Conservation (phyloP, 352 stramenopile genomes). For the Pythium guiyangense region DNA sequence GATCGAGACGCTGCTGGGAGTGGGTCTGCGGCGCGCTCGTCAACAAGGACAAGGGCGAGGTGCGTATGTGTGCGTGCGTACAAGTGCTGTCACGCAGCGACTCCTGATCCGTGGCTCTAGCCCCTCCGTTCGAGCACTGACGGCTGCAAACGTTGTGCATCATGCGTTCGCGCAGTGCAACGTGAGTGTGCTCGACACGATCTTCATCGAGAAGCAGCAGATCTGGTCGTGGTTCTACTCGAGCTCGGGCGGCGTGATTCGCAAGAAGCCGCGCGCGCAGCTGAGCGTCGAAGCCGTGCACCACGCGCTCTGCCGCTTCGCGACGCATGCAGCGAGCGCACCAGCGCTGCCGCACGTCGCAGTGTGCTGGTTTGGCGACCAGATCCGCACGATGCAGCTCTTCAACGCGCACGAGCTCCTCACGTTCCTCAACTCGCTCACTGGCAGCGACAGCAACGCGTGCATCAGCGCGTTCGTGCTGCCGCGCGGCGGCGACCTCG, state of each 20-base stretch:
- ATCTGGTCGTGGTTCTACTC: constrained; percentile 81
- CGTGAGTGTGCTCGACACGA: constrained; percentile 55
- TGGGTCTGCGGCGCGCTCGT: constrained; percentile 70
- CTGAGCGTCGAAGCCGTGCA: constrained; percentile 36
- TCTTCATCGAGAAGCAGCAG: constrained; percentile 72
- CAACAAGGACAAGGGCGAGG: constrained; percentile 48
- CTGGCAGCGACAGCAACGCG: constrained; percentile 26
- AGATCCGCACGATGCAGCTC: constrained; percentile 40
- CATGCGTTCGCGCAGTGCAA: constrained; percentile 20
- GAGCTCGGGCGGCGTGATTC: constrained; percentile 40
- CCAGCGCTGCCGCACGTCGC: constrained; percentile 16
- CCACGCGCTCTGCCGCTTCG: constrained; percentile 31
- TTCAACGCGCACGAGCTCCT: constrained; percentile 42
- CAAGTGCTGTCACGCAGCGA: not conserved
- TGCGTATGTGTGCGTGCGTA: constrained; percentile 5
- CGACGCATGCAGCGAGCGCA: constrained; percentile 2
- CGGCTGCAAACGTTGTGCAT: not conserved
- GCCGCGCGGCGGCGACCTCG: constrained; percentile 55
- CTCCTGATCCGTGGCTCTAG: not conserved
- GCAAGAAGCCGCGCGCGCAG: constrained; percentile 53
- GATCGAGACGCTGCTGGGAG: constrained; percentile 48
- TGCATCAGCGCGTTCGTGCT: constrained; percentile 54
- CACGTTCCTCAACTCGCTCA: constrained; percentile 37
- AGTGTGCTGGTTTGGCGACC: constrained; percentile 67
- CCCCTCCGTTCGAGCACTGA: not conserved